Evolutionary conservation across 768 basidiomycete species (phyloP).

Genomic region (Lactarius hatsudake): DNA sequence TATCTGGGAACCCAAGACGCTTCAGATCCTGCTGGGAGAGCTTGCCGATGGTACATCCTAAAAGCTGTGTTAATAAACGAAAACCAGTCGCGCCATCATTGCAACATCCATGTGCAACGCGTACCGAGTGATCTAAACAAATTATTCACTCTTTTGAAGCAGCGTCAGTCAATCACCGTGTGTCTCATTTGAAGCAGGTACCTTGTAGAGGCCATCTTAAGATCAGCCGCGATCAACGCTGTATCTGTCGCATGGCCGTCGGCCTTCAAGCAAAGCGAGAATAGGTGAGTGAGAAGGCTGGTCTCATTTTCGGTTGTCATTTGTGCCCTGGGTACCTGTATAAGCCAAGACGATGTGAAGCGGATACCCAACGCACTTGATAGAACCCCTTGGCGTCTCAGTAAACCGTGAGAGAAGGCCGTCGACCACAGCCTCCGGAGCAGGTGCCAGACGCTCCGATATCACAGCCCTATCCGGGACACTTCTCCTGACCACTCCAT

Average conservation of each 20-base stretch:
- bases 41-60: constrained; percentile 71
- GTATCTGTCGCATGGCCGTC: constrained; percentile 78
- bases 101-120: background rate
- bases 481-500: constrained; percentile 38
- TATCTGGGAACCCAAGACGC: constrained; percentile 62
- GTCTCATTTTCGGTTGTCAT: constrained; percentile 68
- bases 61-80: background rate
- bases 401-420: constrained; percentile 78
- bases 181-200: constrained; percentile 33
- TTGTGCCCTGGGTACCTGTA: constrained; percentile 33
- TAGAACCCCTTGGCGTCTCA: constrained; percentile 65
- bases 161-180: constrained; percentile 17
- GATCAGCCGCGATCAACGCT: constrained; percentile 64
- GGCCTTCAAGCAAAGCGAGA: constrained; percentile 74
- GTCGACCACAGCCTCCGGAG: constrained; percentile 68
- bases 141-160: constrained; percentile 48
- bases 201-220: constrained; percentile 63
- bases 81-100: background rate
- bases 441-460: constrained; percentile 51
- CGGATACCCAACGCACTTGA: constrained; percentile 46
- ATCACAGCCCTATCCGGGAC: constrained; percentile 51
- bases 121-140: constrained; percentile 74
- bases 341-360: background rate
- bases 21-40: constrained; percentile 62
- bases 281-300: constrained; percentile 71